Evolutionary conservation across 192 early-diverging fungal genomes (phyloP), one percentile per base, ranked within the genome.

Genomic region (Backusella sp.): DNA sequence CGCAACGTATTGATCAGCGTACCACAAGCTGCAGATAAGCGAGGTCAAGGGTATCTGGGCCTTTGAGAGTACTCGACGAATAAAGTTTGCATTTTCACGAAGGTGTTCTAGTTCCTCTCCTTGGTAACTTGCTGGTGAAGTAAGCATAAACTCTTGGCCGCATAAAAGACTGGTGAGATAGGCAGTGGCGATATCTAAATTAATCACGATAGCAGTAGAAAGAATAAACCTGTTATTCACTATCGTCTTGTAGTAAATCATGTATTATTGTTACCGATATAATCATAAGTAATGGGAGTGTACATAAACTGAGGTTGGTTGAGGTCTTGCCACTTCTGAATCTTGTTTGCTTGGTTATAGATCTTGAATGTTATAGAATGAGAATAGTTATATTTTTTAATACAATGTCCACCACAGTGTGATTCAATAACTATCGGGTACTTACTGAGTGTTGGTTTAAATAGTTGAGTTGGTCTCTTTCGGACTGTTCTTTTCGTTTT

Each of bases 31-130:
- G 1, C 84, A 79, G 11, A 88, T 78, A 1, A 88, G 77, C 1
- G 84, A 84, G 28, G 84, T 83, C 70, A 82, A 88, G 0, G 84
- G 83, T 42, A 86, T 80, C 75, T 86, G 86, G 6, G 86, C 85
- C 44, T 81, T 79, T 39, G 79, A 80, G 11, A 88, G 74, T n/a
- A 82, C 83, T 17, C 76, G 72, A 3, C 82, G 83, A 28, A 88
- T 86, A 72, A 88, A 88, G 71, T 84, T 82, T n/a, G 82, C 82
- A 36, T 81, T 73, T 4, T 78, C 59, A 23, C 66, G 74, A 32
- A 76, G 70, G 8, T 36, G 35, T 28, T 73, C n/a, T 17, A 71
- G 41, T 2, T 41, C 42, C 15, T 49, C 17, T 15, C 42, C 70
- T 28, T 19, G 42, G 32, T 28, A 62, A 5, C 26, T 62, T 23